Conservation (phyloP, 2,329 filamentous ascomycete genomes). For the Mycogone perniciosa region DNA sequence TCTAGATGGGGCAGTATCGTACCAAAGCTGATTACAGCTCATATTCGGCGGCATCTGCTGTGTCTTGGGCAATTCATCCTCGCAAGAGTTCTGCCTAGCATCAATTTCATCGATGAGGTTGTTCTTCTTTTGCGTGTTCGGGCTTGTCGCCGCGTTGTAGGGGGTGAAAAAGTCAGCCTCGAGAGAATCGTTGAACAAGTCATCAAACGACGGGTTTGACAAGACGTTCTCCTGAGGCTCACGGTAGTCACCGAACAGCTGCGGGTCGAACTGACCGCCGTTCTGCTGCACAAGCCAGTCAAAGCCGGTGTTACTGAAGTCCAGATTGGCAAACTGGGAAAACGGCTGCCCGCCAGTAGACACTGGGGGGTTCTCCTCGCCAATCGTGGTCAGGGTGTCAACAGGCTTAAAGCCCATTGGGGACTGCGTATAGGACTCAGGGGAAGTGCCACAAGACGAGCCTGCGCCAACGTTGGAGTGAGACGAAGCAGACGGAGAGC, state of each 20-base stretch:
- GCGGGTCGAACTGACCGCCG: conserved; percentile 80
- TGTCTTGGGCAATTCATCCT: conserved; percentile 52
- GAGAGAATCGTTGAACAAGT: conserved; percentile 70
- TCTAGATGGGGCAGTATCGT: conserved; percentile 32
- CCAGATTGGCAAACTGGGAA: conserved; percentile 26
- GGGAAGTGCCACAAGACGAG: conserved; percentile 70
- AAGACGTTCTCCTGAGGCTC: conserved; percentile 82
- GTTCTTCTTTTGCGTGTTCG: conserved; percentile 44
- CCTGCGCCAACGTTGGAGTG: conserved; percentile 53
- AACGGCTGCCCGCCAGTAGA: conserved; percentile 30
- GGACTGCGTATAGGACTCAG: conserved; percentile 68
- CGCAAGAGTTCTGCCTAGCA: conserved; percentile 60
- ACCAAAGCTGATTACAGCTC: conserved; percentile 92
- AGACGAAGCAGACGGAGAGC: conserved; percentile 58
- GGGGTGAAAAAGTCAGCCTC: conserved; percentile 76
- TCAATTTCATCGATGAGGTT: conserved; percentile 76
- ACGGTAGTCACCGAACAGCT: conserved; percentile 86
- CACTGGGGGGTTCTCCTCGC: conserved; percentile 51
- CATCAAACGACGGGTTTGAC: conserved; percentile 62
- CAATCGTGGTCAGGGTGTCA: conserved; percentile 58
- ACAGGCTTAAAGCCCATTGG: conserved; percentile 58
- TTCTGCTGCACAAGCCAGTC: conserved; percentile 77
- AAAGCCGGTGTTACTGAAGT: conserved; percentile 49
- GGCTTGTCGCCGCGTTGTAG: conserved; percentile 59
- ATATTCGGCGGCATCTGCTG: conserved; percentile 52